phyloP scores from a whole-genome alignment of 108 stramenopile genomes.

The Cyclotella atomus region DNA sequence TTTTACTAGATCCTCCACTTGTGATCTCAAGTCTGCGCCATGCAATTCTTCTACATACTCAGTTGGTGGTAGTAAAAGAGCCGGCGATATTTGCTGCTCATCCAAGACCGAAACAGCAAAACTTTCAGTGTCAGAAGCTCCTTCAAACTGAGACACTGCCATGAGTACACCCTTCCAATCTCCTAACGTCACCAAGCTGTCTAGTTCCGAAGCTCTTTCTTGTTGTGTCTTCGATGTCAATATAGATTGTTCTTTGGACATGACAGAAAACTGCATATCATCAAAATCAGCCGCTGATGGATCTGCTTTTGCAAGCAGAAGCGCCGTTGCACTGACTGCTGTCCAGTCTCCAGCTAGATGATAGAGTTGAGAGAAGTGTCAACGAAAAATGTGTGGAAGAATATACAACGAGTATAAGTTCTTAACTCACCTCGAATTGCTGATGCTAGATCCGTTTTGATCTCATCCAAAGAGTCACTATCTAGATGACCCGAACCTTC shows the following conservation, averaged over 20 bases:
- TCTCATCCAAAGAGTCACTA: background rate
- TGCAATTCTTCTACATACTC: background rate
- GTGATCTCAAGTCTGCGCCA: background rate
- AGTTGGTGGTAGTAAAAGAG: background rate
- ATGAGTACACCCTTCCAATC: constrained; percentile 15
- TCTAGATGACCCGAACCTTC: background rate
- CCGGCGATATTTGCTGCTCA: background rate
- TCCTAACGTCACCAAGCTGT: constrained; percentile 1
- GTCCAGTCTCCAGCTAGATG: constrained; percentile 13
- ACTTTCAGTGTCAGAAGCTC: constrained; percentile 19
- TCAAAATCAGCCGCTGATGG: background rate
- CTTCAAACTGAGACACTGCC: constrained; percentile 15
- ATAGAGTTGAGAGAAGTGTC: background rate
- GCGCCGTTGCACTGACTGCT: constrained; percentile 10
- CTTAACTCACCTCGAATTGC: constrained; percentile 13
- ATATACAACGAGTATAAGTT: background rate
- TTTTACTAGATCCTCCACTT: constrained; percentile 1
- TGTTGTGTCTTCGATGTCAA: background rate
- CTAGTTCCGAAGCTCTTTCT: background rate
- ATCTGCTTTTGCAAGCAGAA: constrained; percentile 1
- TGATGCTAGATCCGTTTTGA: background rate
- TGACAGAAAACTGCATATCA: constrained; percentile 4
- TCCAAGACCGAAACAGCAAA: constrained; percentile 1
- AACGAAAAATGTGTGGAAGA: background rate
- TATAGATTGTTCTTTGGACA: background rate